Base-by-base conservation (phyloP, 75 land plant genomes). In the Larix kaempferi region DNA sequence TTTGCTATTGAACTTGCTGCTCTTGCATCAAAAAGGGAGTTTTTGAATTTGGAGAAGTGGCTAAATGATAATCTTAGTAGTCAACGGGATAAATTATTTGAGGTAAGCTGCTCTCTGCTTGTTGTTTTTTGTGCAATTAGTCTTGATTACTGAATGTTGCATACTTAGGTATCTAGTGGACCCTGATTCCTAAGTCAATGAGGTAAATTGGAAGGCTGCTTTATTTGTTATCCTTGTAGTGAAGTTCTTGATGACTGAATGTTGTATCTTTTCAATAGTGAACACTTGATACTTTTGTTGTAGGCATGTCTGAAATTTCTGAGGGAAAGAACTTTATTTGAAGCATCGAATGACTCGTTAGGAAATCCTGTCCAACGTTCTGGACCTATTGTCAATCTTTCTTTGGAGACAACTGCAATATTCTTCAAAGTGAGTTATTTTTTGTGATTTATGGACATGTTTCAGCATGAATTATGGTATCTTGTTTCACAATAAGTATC, bases 221-320 rank as follows among this genome's bases (percentile, higher is more conserved):
- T 74, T 58, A 27, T 75, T 56, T n/a, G 55, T 60, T 56, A 52
- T 62, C 77, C 19, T 79, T 21, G 11, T 16, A n/a, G 11, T 27
- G 29, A 74, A 25, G 6, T 71, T 71, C 12, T 3, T 57, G 6
- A n/a, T 37, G 29, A 44, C 14, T 37, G 25, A 10, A 26, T 72
- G 15, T 2, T 58, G 27, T 37, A 67, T 52, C 21, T 37, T 10
- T 49, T 49, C 54, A 49, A 8, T 49, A 10, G 0, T 49, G 54
- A 10, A 49, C 54, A 49, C 54, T 49, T 49, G 33, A 0, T 23
- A 27, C 10, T 16, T 58, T 83, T 35, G 4, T 57, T 80, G 25
- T 87, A 96, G 99, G 98, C 85, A 33, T 94, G 98, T 75, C 79
- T 97, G 13, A 87, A 83, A 73, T 94, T 87, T 71, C 56, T 94